Conservation (phyloP, 495 filamentous ascomycete genomes). For the Penicillium lividum region DNA sequence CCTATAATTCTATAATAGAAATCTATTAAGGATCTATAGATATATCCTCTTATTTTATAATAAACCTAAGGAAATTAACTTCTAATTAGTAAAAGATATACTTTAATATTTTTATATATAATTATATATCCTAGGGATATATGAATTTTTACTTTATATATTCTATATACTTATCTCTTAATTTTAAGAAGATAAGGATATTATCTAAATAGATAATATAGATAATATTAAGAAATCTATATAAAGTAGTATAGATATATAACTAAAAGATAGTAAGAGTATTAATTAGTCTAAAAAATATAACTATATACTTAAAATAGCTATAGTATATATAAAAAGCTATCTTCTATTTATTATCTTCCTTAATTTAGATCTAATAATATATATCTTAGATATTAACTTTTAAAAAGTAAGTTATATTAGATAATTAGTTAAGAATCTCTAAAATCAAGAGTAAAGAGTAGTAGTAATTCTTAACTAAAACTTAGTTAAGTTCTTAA, state of each 20-base stretch:
- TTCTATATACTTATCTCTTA: not conserved
- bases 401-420: no score
- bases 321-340: not conserved
- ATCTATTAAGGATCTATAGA: not conserved
- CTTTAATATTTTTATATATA: not conserved
- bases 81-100: conserved; percentile 2
- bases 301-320: conserved; percentile 6
- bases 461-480: no score
- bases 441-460: not conserved
- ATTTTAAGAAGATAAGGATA: not conserved
- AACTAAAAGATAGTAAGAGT: no score
- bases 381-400: not conserved
- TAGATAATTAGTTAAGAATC: not conserved
- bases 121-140: not conserved
- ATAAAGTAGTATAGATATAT: not conserved
- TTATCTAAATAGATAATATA: conserved; percentile 3
- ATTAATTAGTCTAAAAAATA: conserved; percentile 5
- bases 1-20: not conserved
- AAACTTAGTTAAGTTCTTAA: no score
- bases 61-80: not conserved
- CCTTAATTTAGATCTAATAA: not conserved
- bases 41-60: not conserved
- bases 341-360: not conserved
- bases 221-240: not conserved
- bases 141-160: not conserved